phyloP scores from a whole-genome alignment of 371 early-diverging fungal species.

The Zancudomyces culisetae region DNA sequence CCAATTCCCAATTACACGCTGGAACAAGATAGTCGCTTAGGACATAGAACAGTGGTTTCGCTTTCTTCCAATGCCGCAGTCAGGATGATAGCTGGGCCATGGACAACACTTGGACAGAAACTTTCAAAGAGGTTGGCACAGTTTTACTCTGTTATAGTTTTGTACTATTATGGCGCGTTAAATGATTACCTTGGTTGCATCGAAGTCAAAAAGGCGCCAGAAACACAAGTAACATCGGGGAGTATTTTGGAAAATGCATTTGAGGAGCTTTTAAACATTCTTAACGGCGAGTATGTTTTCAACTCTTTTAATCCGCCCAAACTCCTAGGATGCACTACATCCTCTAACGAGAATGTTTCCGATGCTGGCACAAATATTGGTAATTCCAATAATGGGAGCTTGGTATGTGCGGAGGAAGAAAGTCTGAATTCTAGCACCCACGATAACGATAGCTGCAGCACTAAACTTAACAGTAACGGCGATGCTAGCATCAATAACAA shows the following conservation, averaged over 20 bases:
- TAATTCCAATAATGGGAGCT: not conserved
- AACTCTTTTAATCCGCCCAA: not conserved
- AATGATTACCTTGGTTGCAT: conserved; percentile 52
- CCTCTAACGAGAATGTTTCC: not conserved
- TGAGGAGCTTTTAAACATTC: not conserved
- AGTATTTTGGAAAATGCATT: not conserved
- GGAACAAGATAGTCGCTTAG: conserved; percentile 14
- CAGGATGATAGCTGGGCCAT: conserved; percentile 31
- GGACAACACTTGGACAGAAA: conserved; percentile 30
- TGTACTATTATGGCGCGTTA: conserved; percentile 43
- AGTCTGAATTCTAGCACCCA: not conserved
- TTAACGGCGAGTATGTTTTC: not conserved
- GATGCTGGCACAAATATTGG: not conserved
- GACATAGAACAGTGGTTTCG: conserved; percentile 26
- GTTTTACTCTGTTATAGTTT: conserved; percentile 40
- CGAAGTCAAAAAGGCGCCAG: not conserved
- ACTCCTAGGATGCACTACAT: too few species aligned
- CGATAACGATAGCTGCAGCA: not conserved
- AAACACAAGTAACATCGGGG: not conserved
- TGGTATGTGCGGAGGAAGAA: not conserved
- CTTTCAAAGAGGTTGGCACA: conserved; percentile 54
- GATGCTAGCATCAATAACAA: not conserved
- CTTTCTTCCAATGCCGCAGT: conserved; percentile 49
- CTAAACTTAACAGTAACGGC: not conserved
- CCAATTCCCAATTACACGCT: conserved; percentile 26